Conservation (phyloP, 83 land plant species). For the Picea mariana region DNA sequence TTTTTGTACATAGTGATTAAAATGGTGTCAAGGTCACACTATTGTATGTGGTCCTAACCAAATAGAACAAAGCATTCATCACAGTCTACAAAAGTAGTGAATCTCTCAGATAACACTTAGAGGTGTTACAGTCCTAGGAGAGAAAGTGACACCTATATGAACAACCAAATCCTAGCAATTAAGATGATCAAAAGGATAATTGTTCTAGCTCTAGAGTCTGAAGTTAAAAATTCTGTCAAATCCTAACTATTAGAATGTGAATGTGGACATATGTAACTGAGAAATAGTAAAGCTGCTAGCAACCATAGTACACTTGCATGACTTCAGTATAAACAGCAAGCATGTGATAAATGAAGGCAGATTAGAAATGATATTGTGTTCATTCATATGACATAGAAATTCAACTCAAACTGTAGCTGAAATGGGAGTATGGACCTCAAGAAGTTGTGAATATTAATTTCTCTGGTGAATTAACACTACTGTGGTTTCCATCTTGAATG, state of each 20-base stretch:
- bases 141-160: background rate
- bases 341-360: background rate
- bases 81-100: background rate
- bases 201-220: background rate
- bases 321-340: background rate
- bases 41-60: background rate
- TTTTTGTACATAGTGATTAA: background rate
- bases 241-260: background rate
- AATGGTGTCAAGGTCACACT: background rate
- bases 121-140: background rate
- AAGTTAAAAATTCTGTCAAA: background rate
- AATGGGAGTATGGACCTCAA: background rate
- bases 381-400: background rate
- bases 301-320: background rate
- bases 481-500: background rate
- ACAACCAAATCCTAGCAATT: constrained; percentile 1
- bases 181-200: background rate
- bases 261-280: background rate
- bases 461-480: background rate
- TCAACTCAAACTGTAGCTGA: background rate
- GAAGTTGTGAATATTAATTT: background rate
- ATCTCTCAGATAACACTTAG: background rate
- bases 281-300: background rate
- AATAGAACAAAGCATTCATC: background rate
- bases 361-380: background rate